Percentiles rank a stretch among this genome's conserved stretches.
Conservation (phyloP, 2,329 filamentous ascomycete genomes). For the Pestalotiopsis sp. region DNA sequence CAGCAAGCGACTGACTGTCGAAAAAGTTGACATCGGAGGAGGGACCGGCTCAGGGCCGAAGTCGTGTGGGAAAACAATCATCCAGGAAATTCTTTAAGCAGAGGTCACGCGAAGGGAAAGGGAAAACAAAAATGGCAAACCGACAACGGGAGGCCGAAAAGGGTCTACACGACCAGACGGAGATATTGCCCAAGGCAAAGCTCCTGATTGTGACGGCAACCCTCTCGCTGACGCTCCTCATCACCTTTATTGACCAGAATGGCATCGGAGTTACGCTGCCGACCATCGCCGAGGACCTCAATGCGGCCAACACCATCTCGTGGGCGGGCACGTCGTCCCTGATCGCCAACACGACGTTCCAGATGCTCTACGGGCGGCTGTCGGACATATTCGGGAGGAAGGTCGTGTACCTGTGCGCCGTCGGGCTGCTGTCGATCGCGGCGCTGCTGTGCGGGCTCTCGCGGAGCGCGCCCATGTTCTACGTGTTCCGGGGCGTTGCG, state of each 20-base stretch:
- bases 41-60: background rate
- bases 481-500: conserved; percentile 33
- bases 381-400: conserved; percentile 56
- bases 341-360: conserved; percentile 60
- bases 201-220: conserved; percentile 30
- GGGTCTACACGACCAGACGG: conserved; percentile 11
- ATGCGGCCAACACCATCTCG: conserved; percentile 30
- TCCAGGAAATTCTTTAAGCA: background rate
- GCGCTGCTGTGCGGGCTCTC: conserved; percentile 34
- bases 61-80: background rate
- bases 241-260: conserved; percentile 38
- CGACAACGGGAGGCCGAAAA: conserved; percentile 10
- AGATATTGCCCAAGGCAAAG: conserved; percentile 29
- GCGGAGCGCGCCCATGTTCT: conserved; percentile 30
- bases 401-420: conserved; percentile 28
- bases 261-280: conserved; percentile 34
- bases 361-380: conserved; percentile 70
- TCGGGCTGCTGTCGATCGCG: conserved; percentile 28
- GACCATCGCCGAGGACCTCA: conserved; percentile 34
- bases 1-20: background rate
- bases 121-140: conserved; percentile 2
- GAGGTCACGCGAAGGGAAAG: background rate
- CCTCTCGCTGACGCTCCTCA: conserved; percentile 30
- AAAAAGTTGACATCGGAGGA: background rate
- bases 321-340: conserved; percentile 39